Base-by-base conservation (phyloP, 495 filamentous ascomycete species). In the Astrocystis sublimbata region DNA sequence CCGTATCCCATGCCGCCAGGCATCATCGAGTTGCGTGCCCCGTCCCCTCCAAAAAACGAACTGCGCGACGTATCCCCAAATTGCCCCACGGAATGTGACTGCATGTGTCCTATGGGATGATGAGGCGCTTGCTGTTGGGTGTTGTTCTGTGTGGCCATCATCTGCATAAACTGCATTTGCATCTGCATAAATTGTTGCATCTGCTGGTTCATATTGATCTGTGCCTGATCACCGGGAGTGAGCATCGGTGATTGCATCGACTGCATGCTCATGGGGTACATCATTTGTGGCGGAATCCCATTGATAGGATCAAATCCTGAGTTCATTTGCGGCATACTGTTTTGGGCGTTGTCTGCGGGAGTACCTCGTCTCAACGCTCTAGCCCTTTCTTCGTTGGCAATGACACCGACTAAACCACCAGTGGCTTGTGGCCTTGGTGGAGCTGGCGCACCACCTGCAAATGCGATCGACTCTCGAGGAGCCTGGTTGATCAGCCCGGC, bases 101-200 rank as follows among this genome's bases (percentile, higher is more conserved):
- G 62, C 70, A 75, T 64, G 52, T 78, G 68, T 61, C 73, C 72
- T 63, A 72, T 72, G 40, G 71, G 67, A 3, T 68, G 67, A 36
- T 76, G 58, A 21, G 73, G 67, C 35, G 66, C 75, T 59, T 67
- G 71, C 38, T 54, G 63, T 38, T 60, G 68, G 24, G 62, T 38
- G 49, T 64, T 65, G 47, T 68, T 70, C 49, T 79, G 73, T 45
- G 73, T 73, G 13, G 79, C 77, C 82, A 89, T 87, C 83, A 93
- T 88, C 60, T 92, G 88, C 86, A 92, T 91, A 79, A 92, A 89
- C 60, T 94, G 89, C 88, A 96, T 93, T 71, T 96, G 92, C 88
- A 96, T 91, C 68, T 92, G 88, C 88, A 94, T 91, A 78, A 93
- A 93, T 65, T 88, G 85, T 24, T 85, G 81, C 91, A 96, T 96